Evolutionary conservation across 169 alveolate species (phyloP), one percentile per base, ranked within the genome.

Genomic region (Ichthyophthirius multifiliis): DNA sequence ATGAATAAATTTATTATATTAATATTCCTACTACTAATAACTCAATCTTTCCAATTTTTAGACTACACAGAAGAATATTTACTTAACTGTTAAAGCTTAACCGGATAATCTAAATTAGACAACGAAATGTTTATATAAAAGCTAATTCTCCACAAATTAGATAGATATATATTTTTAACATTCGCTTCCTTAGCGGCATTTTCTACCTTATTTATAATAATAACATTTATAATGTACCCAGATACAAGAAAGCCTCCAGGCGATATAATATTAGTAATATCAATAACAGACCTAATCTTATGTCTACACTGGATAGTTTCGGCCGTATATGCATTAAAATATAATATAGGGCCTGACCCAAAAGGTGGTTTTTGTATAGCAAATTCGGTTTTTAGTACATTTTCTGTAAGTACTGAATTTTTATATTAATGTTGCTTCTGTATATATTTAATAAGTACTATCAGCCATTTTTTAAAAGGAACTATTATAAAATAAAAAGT

Each of bases 201-300:
- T 15, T 78, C 78, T 44, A 78, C 84, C 1, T 34, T 78, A 16
- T 78, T 78, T 35, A 78, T 78, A 13, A 64, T 75, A 13, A 23
- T 63, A 35, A 78, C 78, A 9, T 78, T 78, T 44, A 37, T 55
- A 6, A 43, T 43, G 35, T 78, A 78, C 45, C 84, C 84, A 4
- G 44, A 44, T 3, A 78, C 84, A 15, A 43, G 84, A n/a, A 81
- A 73, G 27, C 27, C 45, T 55, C 86, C 86, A n/a, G 76, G 86
- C 3, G 86, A 81, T 55, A 47, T 81, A 15, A 73, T 81, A 6
- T 73, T 81, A 20, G 76, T 46, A 30, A 73, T 81, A 39, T 81
- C 86, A 13, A 27, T 81, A 4, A 64, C 82, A 4, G 86, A 81
- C 43, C 62, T 64, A 10, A 48, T 81, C 4, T 55, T 81, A 15